Percentiles rank a stretch among this genome's conserved stretches.
These are phyloP conservation scores for Starmerella bombicola DNA, from an alignment of 805 yeast genomes.

Conservation along the genomic window DNA sequence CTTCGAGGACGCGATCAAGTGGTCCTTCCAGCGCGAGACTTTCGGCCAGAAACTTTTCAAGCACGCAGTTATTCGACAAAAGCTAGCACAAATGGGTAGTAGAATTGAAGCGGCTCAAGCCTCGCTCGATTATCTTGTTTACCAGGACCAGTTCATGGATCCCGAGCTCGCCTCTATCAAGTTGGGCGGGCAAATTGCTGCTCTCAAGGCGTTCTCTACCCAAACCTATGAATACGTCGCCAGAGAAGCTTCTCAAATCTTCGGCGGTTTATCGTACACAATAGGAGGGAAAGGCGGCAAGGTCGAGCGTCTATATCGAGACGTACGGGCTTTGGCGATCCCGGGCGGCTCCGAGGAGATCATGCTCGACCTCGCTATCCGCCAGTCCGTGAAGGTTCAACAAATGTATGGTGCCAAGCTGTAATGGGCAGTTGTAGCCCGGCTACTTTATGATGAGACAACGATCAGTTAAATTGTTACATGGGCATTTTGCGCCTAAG, in stretches of 20 bases:
- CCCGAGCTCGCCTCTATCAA: conserved; percentile 33
- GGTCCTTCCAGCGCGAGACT: conserved; percentile 35
- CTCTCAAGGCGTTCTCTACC: conserved; percentile 33
- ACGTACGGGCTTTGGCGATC: conserved; percentile 35
- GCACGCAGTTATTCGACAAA: conserved; percentile 35
- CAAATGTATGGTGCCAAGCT: conserved; percentile 31
- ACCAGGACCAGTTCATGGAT: conserved; percentile 29
- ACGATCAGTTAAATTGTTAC: too few species aligned
- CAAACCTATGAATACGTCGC: conserved; percentile 35
- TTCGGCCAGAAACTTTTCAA: conserved; percentile 34
- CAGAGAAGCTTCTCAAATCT: conserved; percentile 35
- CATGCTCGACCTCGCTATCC: conserved; percentile 33
- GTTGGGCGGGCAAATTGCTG: conserved; percentile 36
- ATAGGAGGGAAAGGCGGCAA: conserved; percentile 36
- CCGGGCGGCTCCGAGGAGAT: conserved; percentile 40
- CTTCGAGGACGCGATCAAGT: conserved; percentile 34
- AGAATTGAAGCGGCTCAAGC: conserved; percentile 33
- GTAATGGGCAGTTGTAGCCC: conserved; percentile 20
- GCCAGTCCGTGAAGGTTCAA: conserved; percentile 34
- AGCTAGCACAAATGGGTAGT: conserved; percentile 34
- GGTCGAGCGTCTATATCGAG: conserved; percentile 35
- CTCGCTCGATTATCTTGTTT: conserved; percentile 31
- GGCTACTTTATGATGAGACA: too few species aligned
- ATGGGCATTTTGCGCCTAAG: too few species aligned
- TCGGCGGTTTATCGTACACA: conserved; percentile 35